Evolutionary conservation across 495 filamentous ascomycete genomes (phyloP), one percentile per base, ranked within the genome.

Genomic region (Cladorrhinum samala): DNA sequence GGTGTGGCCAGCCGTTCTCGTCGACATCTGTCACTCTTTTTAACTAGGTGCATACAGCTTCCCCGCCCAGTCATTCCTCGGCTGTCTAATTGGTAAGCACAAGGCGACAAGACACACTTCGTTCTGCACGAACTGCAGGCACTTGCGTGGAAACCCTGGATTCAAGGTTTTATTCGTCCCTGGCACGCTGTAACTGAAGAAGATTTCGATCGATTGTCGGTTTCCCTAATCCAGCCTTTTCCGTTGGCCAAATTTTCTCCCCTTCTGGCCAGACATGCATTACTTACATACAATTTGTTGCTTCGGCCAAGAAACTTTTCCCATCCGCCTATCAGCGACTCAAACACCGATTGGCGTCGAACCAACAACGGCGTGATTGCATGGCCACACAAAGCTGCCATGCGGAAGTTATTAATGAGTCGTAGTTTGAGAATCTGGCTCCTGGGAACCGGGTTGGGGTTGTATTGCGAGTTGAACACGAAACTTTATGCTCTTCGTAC

Each of bases 1-100:
- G 45, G 45, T 25, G 45, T 47, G 24, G 45, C 45, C 21, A 47
- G 45, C 45, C 45, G 30, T 27, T 47, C 45, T 5, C 25, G 18
- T 47, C 45, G 24, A 27, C 45, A 27, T 16, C 45, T 43, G 16
- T 19, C 41, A 43, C 41, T 19, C 23, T 33, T 23, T 47, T 47
- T 33, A 25, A n/a, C 39, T 18, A 41, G 39, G 39, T 41, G 39
- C 39, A 41, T 41, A 18, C 42, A 45, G 42, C 14, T 45, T 45
- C 42, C 42, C 42, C 42, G 42, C 42, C 42, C 18, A 49, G 36
- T 16, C 47, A 37, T 11, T n/a, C 30, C 25, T 18, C 14, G 19
- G 41, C 41, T 16, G 16, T 20, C 16, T 19, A 14, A 49, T 20
- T 17, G 25, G 2, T 37, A 45, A 43, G 16, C 39, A 20, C 3